Percentiles rank a stretch among this genome's conserved stretches.
Evolutionary conservation across 2,329 filamentous ascomycete genomes (phyloP).

Genomic region (Trichocomaceae sp.): DNA sequence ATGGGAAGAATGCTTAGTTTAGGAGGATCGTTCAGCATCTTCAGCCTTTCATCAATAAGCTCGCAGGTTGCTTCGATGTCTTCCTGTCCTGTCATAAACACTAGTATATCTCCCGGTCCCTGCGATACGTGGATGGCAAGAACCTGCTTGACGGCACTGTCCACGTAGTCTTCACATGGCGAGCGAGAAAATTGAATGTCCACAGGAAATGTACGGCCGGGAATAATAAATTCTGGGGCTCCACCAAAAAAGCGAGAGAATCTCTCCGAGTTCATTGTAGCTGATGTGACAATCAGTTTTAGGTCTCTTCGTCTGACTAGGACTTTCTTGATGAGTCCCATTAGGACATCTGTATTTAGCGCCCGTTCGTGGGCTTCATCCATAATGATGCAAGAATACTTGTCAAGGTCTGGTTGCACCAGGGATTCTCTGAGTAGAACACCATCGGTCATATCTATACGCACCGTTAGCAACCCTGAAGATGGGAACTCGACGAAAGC

Average conservation of each 20-base stretch:
- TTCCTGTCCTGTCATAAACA: slow-evolving; percentile 99
- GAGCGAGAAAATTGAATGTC: slow-evolving; percentile 94
- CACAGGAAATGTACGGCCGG: slow-evolving; percentile 91
- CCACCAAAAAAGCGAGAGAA: slow-evolving; percentile 96
- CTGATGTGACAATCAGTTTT: slow-evolving; percentile 95
- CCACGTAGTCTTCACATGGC: slow-evolving; percentile 95
- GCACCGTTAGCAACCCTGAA: slow-evolving; percentile 11
- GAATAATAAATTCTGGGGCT: slow-evolving; percentile 93
- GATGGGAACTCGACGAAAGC: neutral
- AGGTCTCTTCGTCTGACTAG: slow-evolving; percentile 80
- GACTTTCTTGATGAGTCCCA: slow-evolving; percentile 97
- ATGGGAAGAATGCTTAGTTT: slow-evolving; percentile 93
- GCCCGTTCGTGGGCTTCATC: slow-evolving; percentile 97
- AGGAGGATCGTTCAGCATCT: slow-evolving; percentile 85
- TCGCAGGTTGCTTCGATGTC: slow-evolving; percentile 98
- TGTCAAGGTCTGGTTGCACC: slow-evolving; percentile 85
- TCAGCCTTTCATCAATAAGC: slow-evolving; percentile 76
- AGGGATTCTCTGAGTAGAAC: slow-evolving; percentile 88
- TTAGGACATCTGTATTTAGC: slow-evolving; percentile 91
- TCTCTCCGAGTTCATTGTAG: slow-evolving; percentile 95
- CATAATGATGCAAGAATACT: slow-evolving; percentile 98
- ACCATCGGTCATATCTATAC: slow-evolving; percentile 84
- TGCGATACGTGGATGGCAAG: slow-evolving; percentile 95
- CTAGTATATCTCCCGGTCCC: slow-evolving; percentile 83
- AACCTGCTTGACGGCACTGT: slow-evolving; percentile 92